Evolutionary conservation across 2,329 filamentous ascomycete species (phyloP).

Genomic region (Keithomyces neogunnii): DNA sequence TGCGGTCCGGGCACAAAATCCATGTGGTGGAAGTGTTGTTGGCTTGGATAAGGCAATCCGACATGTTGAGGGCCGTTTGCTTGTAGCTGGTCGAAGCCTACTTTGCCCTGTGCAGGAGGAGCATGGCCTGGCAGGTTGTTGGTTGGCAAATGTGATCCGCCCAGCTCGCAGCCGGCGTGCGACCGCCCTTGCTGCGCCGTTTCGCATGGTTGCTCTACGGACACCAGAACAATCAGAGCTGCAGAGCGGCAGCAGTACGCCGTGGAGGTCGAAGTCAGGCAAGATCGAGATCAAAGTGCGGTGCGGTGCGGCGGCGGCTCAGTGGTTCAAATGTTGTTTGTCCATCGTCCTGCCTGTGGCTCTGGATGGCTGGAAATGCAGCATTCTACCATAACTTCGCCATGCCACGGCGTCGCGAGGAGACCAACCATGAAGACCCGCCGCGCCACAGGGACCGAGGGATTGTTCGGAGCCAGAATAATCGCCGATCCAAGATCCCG

Average conservation of each 20-base stretch:
- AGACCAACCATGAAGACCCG: not conserved
- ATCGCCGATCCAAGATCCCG: not conserved
- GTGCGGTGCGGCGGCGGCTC: not conserved
- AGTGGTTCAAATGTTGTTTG: not conserved
- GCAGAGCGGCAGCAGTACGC: not conserved
- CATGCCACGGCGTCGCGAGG: not conserved
- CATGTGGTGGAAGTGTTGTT: not conserved
- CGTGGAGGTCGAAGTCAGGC: not conserved
- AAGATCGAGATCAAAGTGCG: not conserved
- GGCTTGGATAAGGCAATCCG: not conserved
- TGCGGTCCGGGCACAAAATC: constrained; percentile 14
- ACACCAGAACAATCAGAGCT: not conserved
- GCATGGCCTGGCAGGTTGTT: constrained; percentile 2
- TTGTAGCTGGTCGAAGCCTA: not conserved
- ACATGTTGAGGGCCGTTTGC: not conserved
- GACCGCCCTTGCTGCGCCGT: constrained; percentile 8
- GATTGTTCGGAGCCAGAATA: not conserved
- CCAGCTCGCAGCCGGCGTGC: constrained; percentile 11
- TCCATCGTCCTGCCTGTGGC: not conserved
- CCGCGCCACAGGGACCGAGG: not conserved
- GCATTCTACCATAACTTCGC: not conserved
- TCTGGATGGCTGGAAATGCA: not conserved
- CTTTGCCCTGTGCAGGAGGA: not conserved
- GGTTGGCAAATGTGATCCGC: constrained; percentile 4
- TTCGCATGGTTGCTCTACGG: constrained; percentile 10